These are phyloP conservation scores for Zopfochytrium polystomum DNA, from an alignment of 371 early-diverging fungal species.

Conservation along the genomic window DNA sequence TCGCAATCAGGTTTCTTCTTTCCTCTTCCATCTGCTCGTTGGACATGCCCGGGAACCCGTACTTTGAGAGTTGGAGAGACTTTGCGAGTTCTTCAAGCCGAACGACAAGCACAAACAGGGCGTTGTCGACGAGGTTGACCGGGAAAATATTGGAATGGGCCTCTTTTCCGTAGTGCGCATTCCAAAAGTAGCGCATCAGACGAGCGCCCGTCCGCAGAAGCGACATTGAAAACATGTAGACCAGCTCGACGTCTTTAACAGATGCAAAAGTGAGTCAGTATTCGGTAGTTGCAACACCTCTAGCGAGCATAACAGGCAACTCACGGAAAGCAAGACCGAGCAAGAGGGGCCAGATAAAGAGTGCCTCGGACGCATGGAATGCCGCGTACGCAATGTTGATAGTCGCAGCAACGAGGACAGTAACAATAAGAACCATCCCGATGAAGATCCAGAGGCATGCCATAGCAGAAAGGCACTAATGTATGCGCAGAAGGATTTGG, in stretches of 20 bases:
- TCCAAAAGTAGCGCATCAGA: conserved; percentile 12
- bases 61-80: neutral
- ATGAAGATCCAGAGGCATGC: conserved; percentile 15
- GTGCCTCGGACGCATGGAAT: conserved; percentile 5
- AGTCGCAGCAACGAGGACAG: conserved; percentile 9
- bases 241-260: conserved; percentile 6
- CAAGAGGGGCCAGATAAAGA: conserved; percentile 2
- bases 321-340: conserved; percentile 13
- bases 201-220: conserved; percentile 16
- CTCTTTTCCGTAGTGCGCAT: conserved; percentile 13
- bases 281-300: too few species aligned
- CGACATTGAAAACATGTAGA: conserved; percentile 1
- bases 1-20: too few species aligned
- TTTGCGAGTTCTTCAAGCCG: too few species aligned
- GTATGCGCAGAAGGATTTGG: too few species aligned
- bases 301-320: neutral
- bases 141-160: conserved; percentile 16
- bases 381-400: conserved; percentile 15
- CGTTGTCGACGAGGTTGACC: too few species aligned
- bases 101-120: too few species aligned
- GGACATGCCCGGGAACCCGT: neutral
- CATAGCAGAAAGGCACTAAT: too few species aligned
- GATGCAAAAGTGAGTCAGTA: neutral
- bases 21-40: too few species aligned
- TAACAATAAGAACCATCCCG: conserved; percentile 6